Evolutionary conservation across 1,284 basidiomycete genomes (phyloP).

Genomic region (Trichosporon inkin): DNA sequence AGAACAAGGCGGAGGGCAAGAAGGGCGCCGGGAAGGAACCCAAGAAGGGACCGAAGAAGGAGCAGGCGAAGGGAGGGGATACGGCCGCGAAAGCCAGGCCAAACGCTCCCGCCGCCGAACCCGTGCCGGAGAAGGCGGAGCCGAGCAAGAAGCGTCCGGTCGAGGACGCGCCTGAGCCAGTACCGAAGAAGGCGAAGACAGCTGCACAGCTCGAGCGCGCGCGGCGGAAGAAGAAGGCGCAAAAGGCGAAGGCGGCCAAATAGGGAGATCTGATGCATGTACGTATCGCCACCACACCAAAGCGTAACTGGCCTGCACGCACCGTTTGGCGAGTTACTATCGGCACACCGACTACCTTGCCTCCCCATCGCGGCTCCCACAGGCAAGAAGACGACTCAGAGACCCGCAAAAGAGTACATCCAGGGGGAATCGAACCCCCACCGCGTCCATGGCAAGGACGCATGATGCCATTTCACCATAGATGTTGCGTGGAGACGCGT

Average conservation of each 20-base stretch:
- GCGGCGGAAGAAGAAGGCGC: slow-evolving; percentile 41
- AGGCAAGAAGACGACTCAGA: too few species aligned
- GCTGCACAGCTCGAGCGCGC: slow-evolving; percentile 38
- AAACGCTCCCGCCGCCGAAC: not conserved
- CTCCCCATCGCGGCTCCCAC: too few species aligned
- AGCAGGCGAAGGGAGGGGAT: slow-evolving; percentile 18
- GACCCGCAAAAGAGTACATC: too few species aligned
- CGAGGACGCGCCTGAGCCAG: not conserved
- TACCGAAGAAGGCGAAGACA: slow-evolving; percentile 24
- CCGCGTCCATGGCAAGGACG: too few species aligned
- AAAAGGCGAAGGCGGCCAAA: slow-evolving; percentile 25
- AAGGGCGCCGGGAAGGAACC: slow-evolving; percentile 30
- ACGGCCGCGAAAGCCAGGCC: not conserved
- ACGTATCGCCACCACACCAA: not conserved
- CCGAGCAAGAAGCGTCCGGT: not conserved
- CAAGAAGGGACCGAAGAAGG: slow-evolving; percentile 34
- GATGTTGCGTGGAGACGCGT: too few species aligned
- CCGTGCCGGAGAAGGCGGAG: not conserved
- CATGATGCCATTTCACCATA: too few species aligned
- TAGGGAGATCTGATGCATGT: not conserved
- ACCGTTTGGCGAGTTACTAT: too few species aligned
- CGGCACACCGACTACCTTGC: too few species aligned
- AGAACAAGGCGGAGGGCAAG: slow-evolving; percentile 18
- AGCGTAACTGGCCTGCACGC: too few species aligned
- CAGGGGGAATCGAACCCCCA: too few species aligned